A percentile compares a stretch with the other conserved stretches of the same genome.
Conservation (phyloP, 345 rosid species). For the Eutrema yunnanense region DNA sequence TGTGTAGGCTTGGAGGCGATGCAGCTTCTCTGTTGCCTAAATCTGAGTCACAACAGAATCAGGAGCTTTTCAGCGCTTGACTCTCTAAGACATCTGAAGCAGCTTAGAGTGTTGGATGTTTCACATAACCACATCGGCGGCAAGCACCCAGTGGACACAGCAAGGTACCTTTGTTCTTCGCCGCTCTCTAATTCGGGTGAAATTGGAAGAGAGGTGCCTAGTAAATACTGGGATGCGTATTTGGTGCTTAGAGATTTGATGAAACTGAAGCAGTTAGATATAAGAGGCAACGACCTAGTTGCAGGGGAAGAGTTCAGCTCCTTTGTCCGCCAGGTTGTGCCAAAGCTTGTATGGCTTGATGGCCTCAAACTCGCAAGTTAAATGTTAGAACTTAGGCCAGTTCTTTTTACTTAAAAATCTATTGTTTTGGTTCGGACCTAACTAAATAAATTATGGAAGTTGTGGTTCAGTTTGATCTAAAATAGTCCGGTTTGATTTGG, state of each 20-base stretch:
- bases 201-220: slow-evolving; percentile 11
- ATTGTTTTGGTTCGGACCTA: too few species aligned
- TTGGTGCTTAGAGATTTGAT: slow-evolving; percentile 42
- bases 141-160: slow-evolving; percentile 71
- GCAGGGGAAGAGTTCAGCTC: slow-evolving; percentile 51
- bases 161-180: slow-evolving; percentile 60
- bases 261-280: slow-evolving; percentile 57
- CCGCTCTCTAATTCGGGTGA: slow-evolving; percentile 62
- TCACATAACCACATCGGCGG: slow-evolving; percentile 81
- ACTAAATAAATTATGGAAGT: too few species aligned
- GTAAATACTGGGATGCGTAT: slow-evolving; percentile 67
- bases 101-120: slow-evolving; percentile 60
- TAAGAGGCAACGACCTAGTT: slow-evolving; percentile 48
- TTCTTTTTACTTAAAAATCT: too few species aligned
- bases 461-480: too few species aligned
- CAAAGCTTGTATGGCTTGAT: slow-evolving; percentile 62
- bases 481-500: too few species aligned
- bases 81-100: slow-evolving; percentile 60
- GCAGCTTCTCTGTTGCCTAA: slow-evolving; percentile 72
- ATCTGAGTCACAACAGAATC: slow-evolving; percentile 66
- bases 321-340: slow-evolving; percentile 51
- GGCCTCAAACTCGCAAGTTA: slow-evolving; percentile 30
- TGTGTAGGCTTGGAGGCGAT: slow-evolving; percentile 60
- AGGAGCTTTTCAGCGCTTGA: slow-evolving; percentile 64
- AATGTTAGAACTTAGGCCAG: background rate